Percentiles rank a stretch among this genome's conserved stretches.
These are phyloP conservation scores for Citeromyces hawaiiensis DNA, from an alignment of 1,139 yeast genomes.

Conservation along the genomic window DNA sequence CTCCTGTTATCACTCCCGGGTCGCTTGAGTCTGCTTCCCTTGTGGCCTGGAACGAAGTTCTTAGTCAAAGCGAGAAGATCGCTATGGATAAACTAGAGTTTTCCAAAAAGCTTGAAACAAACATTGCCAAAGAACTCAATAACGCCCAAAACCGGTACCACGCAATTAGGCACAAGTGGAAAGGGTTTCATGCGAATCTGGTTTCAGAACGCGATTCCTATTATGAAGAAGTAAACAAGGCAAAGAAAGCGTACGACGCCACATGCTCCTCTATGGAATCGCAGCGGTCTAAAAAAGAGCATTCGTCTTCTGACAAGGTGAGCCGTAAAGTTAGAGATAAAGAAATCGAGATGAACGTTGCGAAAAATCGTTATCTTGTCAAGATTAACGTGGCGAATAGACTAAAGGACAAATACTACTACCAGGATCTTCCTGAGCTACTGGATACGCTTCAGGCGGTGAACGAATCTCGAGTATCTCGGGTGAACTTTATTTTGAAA, in stretches of 20 bases:
- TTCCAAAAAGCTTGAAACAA: conserved; percentile 45
- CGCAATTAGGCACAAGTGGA: conserved; percentile 41
- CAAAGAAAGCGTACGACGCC: conserved; percentile 66
- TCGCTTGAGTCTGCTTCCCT: conserved; percentile 85
- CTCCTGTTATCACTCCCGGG: conserved; percentile 88
- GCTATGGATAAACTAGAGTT: conserved; percentile 56
- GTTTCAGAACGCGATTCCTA: conserved; percentile 41
- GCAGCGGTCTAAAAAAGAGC: conserved; percentile 61
- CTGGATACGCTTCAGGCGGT: conserved; percentile 78
- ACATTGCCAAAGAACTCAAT: conserved; percentile 50
- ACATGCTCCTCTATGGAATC: conserved; percentile 72
- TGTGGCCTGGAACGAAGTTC: conserved; percentile 87
- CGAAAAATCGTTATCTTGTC: conserved; percentile 73
- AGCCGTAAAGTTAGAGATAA: conserved; percentile 46
- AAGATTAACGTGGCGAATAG: conserved; percentile 79
- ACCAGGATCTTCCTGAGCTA: conserved; percentile 88
- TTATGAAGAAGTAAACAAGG: conserved; percentile 55
- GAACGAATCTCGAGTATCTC: conserved; percentile 65
- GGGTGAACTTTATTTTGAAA: conserved; percentile 57
- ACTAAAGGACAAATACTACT: conserved; percentile 81
- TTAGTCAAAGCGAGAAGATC: conserved; percentile 72
- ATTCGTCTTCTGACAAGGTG: conserved; percentile 41
- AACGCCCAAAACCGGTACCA: conserved; percentile 41
- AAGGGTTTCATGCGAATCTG: conserved; percentile 44
- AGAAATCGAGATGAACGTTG: conserved; percentile 71